phyloP scores from a whole-genome alignment of 352 stramenopile genomes.

The Phytophthora crassamura region DNA sequence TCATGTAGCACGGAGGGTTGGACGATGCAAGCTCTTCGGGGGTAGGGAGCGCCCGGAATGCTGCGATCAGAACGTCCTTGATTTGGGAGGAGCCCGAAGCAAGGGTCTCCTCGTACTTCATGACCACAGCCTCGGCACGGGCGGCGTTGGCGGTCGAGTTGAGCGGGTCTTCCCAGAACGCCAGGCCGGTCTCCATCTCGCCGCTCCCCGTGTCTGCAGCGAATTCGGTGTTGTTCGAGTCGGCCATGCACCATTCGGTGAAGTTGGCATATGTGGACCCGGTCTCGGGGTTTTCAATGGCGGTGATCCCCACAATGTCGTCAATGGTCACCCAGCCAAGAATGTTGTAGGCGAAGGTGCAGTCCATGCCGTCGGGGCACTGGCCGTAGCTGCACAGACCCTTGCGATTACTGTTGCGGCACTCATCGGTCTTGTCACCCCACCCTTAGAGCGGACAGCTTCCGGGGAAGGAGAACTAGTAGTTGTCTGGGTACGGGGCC shows the following conservation, averaged over 20 bases:
- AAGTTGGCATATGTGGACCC: constrained; percentile 66
- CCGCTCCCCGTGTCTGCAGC: constrained; percentile 40
- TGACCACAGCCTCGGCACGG: constrained; percentile 54
- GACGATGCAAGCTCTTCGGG: constrained; percentile 44
- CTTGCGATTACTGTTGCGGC: constrained; percentile 56
- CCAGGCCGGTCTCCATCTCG: constrained; percentile 47
- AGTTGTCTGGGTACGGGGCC: constrained; percentile 61
- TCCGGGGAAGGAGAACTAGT: constrained; percentile 75
- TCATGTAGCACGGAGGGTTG: constrained; percentile 82
- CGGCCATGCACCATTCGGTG: constrained; percentile 67
- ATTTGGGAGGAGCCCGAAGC: constrained; percentile 58
- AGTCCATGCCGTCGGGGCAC: constrained; percentile 71
- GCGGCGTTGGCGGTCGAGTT: constrained; percentile 60
- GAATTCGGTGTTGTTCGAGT: constrained; percentile 69
- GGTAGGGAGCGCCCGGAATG: constrained; percentile 60
- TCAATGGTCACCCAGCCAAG: constrained; percentile 82
- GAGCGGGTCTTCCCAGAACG: constrained; percentile 74
- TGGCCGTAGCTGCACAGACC: constrained; percentile 65
- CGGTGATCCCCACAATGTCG: constrained; percentile 80
- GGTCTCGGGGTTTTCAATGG: constrained; percentile 55
- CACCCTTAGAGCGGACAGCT: constrained; percentile 63
- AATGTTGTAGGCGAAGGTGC: constrained; percentile 83
- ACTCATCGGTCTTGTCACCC: constrained; percentile 64
- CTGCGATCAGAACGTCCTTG: constrained; percentile 30
- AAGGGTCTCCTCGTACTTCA: constrained; percentile 57